Evolutionary conservation across 305 asterid genomes (phyloP), one percentile per base, ranked within the genome.

Genomic region (Caryopteris hybrid): DNA sequence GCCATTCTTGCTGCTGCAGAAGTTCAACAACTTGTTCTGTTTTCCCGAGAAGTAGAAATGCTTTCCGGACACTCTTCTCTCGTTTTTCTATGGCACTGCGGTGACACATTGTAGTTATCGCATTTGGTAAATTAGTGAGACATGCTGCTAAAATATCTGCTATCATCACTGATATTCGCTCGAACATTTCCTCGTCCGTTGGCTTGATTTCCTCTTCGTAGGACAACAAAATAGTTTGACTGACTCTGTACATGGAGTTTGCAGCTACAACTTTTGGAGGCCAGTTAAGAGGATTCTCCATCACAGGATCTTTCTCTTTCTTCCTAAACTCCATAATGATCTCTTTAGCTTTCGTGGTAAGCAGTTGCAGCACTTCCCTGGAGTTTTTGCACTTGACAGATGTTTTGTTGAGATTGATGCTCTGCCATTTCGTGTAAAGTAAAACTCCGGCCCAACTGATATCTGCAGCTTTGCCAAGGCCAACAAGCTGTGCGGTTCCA

Each of bases 71-170:
- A 22, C 70, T 71, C 18, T 42, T 25, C 70, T 58, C 78, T 33
- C 80, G 27, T 12, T 71, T 36, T 29, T 75, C 72, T 33, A 68
- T 63, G n/a, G 73, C 63, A 45, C 16, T 67, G 4, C 53, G 16
- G 21, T 41, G 69, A 23, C 80, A 79, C 62, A 66, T 75, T 36
- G 6, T 62, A 0, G 18, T 45, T 16, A 63, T 34, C 12, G 46
- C 66, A 1, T 45, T n/a, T n/a, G n/a, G n/a, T n/a, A n/a, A n/a
- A n/a, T n/a, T n/a, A n/a, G n/a, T n/a, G n/a, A n/a, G n/a, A 6
- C 31, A 25, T 4, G 31, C 31, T 25, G 31, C 31, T 56, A 61
- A 5, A 1, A 71, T 20, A 53, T 62, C 70, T 11, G 64, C 64
- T 2, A 71, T 57, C 63, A 66, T 66, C 8, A 52, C 62, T 0